Percentiles rank a stretch among this genome's conserved stretches.
Evolutionary conservation across 192 early-diverging fungal species (phyloP).

Genomic region (Coemansia sp.): DNA sequence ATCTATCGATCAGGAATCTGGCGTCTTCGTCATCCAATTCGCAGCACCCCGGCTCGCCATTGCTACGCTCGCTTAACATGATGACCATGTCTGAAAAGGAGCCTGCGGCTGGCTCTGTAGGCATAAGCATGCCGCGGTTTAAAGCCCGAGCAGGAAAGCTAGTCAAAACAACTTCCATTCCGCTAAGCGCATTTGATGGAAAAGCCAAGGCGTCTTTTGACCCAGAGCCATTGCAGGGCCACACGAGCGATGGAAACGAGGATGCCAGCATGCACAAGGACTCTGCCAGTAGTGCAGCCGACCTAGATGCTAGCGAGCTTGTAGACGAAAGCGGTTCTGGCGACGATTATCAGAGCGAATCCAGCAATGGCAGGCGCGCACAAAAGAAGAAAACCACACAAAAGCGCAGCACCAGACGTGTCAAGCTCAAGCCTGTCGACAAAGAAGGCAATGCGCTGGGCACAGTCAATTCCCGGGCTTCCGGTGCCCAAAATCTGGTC

Average conservation of each 20-base stretch:
- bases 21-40: background rate
- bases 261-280: background rate
- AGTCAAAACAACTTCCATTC: conserved; percentile 43
- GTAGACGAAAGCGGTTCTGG: conserved; percentile 14
- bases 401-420: conserved; percentile 51
- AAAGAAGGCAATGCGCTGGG: conserved; percentile 14
- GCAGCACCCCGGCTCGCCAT: conserved; percentile 3
- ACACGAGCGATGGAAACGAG: conserved; percentile 14
- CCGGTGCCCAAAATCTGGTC: conserved; percentile 25
- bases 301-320: conserved; percentile 21
- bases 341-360: conserved; percentile 13
- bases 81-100: conserved; percentile 6
- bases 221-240: conserved; percentile 11
- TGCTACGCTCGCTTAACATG: conserved; percentile 19
- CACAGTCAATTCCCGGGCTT: conserved; percentile 7
- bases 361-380: background rate
- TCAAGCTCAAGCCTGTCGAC: conserved; percentile 40
- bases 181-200: conserved; percentile 32
- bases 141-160: conserved; percentile 27
- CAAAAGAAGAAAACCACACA: conserved; percentile 45
- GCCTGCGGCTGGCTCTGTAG: background rate
- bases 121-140: conserved; percentile 11
- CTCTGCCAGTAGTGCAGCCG: background rate
- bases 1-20: background rate
- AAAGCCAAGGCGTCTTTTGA: conserved; percentile 8